These are phyloP conservation scores for Dipteronia sinensis DNA, from an alignment of 345 rosid genomes.

Conservation along the genomic window DNA sequence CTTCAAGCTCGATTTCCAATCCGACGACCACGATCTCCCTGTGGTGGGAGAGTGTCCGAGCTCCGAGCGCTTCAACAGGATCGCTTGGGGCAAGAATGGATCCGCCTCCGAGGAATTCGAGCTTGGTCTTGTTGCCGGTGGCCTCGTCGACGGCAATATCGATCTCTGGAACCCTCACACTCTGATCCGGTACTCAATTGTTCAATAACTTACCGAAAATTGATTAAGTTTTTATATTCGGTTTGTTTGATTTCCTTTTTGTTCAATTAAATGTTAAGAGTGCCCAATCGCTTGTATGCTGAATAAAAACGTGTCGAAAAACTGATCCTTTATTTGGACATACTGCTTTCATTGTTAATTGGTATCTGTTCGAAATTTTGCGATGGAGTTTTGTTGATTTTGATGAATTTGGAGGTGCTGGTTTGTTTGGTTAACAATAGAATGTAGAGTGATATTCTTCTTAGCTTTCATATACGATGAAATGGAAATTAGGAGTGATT, in stretches of 20 bases:
- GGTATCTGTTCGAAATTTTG: not conserved
- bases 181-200: slow-evolving; percentile 62
- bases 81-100: slow-evolving; percentile 92
- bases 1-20: slow-evolving; percentile 94
- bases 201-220: not conserved
- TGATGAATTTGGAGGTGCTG: not conserved
- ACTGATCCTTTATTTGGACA: not conserved
- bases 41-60: slow-evolving; percentile 78
- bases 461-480: not conserved
- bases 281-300: not conserved
- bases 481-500: too few relatives aligned
- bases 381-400: not conserved
- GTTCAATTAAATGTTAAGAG: too few relatives aligned
- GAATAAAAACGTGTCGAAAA: not conserved
- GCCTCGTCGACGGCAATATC: slow-evolving; percentile 88
- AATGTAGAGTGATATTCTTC: not conserved
- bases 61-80: slow-evolving; percentile 93
- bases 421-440: not conserved
- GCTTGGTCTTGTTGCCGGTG: slow-evolving; percentile 94
- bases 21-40: slow-evolving; percentile 79
- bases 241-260: not conserved
- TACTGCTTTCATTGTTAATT: not conserved
- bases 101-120: slow-evolving; percentile 75
- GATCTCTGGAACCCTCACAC: slow-evolving; percentile 85
- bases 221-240: not conserved